Conservation (phyloP, 345 rosid species). For the Citrus trifoliata region DNA sequence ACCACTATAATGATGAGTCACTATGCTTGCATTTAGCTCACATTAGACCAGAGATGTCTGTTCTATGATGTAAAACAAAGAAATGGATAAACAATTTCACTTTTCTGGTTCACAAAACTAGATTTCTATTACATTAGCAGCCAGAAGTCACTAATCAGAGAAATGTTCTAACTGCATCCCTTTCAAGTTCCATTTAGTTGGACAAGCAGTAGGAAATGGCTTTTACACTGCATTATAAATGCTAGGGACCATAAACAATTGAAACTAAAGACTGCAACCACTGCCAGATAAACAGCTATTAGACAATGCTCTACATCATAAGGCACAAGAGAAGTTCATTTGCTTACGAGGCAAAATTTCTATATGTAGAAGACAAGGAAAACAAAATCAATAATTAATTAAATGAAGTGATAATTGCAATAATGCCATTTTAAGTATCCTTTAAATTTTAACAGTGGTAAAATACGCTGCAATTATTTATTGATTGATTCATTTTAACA, state of each 20-base stretch:
- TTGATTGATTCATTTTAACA: not conserved
- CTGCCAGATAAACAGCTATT: not conserved
- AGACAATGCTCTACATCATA: not conserved
- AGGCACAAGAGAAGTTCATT: not conserved
- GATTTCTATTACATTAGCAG: not conserved
- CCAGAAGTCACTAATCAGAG: not conserved
- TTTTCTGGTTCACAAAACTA: not conserved
- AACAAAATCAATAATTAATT: not conserved
- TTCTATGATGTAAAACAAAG: not conserved
- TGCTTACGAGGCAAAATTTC: not conserved
- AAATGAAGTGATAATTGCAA: not conserved
- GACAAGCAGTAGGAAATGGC: not conserved
- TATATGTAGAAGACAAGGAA: not conserved
- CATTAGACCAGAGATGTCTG: not conserved
- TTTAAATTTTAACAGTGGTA: not conserved
- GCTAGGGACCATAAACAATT: not conserved
- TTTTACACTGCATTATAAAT: not conserved
- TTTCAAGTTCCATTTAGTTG: not conserved
- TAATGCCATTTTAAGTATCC: not conserved
- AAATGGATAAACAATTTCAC: not conserved
- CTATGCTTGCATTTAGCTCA: not conserved
- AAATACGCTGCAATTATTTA: not conserved
- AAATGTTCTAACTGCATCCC: not conserved
- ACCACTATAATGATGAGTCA: slow-evolving; percentile 15
- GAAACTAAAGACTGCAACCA: not conserved